Evolutionary conservation across 192 early-diverging fungal genomes (phyloP), one percentile per base, ranked within the genome.

Genomic region (Linnemannia elongata): DNA sequence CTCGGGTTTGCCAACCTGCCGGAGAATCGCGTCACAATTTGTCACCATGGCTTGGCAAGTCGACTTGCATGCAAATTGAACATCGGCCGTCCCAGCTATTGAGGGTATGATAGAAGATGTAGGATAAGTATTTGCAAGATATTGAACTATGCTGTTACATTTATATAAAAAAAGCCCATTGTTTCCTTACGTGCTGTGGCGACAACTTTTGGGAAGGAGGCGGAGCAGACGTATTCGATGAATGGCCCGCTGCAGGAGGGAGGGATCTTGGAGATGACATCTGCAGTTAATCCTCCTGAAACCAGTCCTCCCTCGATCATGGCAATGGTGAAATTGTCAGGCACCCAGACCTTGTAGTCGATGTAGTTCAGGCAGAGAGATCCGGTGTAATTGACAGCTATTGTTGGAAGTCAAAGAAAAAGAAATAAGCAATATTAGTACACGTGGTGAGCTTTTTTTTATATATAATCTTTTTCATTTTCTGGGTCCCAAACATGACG

Each of bases 21-120:
- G 76, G 22, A 86, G 52, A 9, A 77, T 27, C 9, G 13, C 0
- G 5, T 27, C 3, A 30, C 84, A 86, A 20, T 77, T 44, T 2
- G 49, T 33, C 9, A 55, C 70, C 4, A 75, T 70, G 6, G 74
- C 10, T 22, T 86, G 55, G 18, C 84, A 86, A 15, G 75, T 77
- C 9, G 84, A 78, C 79, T 86, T 80, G 75, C 84, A 86, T 0
- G 75, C 75, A n/a, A 86, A 86, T 15, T 24, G 57, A 66, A 86
- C 84, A 55, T 78, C 36, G 8, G 57, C 72, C 39, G 5, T 42
- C n/a, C 49, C 74, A 33, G 75, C 75, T 86, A 70, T 45, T 72
- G 20, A 33, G 3, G 36, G 24, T 1, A 66, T 36, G 33, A 63
- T 33, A 27, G 54, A 18, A 57, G 20, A 24, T 35, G 35, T 24